Evolutionary conservation across 805 yeast genomes (phyloP).

Genomic region (Yamadazyma philogaea): DNA sequence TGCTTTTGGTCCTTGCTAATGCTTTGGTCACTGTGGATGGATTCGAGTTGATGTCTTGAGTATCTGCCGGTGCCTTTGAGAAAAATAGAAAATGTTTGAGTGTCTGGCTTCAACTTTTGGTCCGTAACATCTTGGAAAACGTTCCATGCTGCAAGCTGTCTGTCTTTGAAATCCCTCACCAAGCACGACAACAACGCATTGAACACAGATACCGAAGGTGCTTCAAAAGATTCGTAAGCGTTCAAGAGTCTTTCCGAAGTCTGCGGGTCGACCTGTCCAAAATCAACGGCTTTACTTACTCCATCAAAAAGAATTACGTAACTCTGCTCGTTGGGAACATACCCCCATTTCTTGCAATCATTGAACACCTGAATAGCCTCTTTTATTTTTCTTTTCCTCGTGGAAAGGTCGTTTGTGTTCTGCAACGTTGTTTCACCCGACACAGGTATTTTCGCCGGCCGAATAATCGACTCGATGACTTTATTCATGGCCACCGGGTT

Average conservation of each 20-base stretch:
- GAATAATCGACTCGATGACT: slow-evolving; percentile 50
- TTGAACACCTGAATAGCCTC: slow-evolving; percentile 50
- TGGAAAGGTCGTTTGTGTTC: background rate
- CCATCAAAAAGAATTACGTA: slow-evolving; percentile 36
- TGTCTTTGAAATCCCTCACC: slow-evolving; percentile 30
- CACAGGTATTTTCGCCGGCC: background rate
- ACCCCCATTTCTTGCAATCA: slow-evolving; percentile 61
- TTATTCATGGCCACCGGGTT: slow-evolving; percentile 64
- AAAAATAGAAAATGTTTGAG: slow-evolving; percentile 38
- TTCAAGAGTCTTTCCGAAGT: slow-evolving; percentile 20
- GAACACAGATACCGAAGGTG: slow-evolving; percentile 24
- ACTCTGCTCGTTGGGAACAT: slow-evolving; percentile 48
- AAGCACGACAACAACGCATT: slow-evolving; percentile 36
- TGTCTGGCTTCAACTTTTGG: slow-evolving; percentile 22
- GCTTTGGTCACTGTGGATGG: slow-evolving; percentile 9
- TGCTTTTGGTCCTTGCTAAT: slow-evolving; percentile 20
- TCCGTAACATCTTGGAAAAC: slow-evolving; percentile 25
- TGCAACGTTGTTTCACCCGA: background rate
- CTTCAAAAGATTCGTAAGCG: slow-evolving; percentile 17
- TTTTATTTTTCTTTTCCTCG: slow-evolving; percentile 32
- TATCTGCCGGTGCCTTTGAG: slow-evolving; percentile 27
- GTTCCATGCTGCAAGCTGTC: slow-evolving; percentile 36
- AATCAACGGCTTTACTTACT: slow-evolving; percentile 27
- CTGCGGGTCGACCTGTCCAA: slow-evolving; percentile 28
- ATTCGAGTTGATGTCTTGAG: slow-evolving; percentile 1